phyloP scores from a whole-genome alignment of 140 eudicot species.

The Bidens hawaiensis region DNA sequence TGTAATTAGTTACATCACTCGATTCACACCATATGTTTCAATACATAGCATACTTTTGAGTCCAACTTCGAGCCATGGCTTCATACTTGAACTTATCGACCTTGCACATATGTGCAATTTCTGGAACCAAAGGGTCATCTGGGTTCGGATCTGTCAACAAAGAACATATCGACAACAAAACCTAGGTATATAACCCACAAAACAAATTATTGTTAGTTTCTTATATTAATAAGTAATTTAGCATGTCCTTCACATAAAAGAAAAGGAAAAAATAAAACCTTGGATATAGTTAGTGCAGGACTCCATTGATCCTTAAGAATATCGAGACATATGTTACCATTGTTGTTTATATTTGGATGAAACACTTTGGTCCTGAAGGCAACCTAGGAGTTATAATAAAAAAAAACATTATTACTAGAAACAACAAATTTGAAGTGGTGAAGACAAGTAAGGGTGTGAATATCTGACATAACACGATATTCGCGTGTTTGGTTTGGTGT shows the following conservation, averaged over 20 bases:
- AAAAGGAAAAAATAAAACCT: slow-evolving; percentile 33
- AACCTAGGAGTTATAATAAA: slow-evolving; percentile 45
- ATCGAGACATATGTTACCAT: slow-evolving; percentile 78
- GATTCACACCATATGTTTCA: slow-evolving; percentile 10
- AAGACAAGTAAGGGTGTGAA: background rate
- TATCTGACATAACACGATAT: too few relatives aligned
- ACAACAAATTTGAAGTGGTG: background rate
- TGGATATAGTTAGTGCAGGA: slow-evolving; percentile 88
- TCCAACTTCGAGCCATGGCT: slow-evolving; percentile 79
- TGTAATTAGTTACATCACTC: slow-evolving; percentile 22
- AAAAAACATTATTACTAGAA: slow-evolving; percentile 1
- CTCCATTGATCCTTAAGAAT: slow-evolving; percentile 94
- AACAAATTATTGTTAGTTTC: background rate
- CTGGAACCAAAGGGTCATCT: slow-evolving; percentile 85
- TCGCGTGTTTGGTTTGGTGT: too few relatives aligned
- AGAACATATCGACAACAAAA: slow-evolving; percentile 77
- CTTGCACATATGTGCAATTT: slow-evolving; percentile 81
- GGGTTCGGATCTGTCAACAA: slow-evolving; percentile 83
- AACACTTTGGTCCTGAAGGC: slow-evolving; percentile 81
- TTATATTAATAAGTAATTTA: background rate
- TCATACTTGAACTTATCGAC: slow-evolving; percentile 67
- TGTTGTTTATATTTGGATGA: slow-evolving; percentile 82
- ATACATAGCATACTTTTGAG: slow-evolving; percentile 82
- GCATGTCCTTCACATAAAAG: background rate
- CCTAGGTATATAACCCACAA: slow-evolving; percentile 39